Conservation (phyloP, 768 basidiomycete genomes). For the Russula griseocarnosa region DNA sequence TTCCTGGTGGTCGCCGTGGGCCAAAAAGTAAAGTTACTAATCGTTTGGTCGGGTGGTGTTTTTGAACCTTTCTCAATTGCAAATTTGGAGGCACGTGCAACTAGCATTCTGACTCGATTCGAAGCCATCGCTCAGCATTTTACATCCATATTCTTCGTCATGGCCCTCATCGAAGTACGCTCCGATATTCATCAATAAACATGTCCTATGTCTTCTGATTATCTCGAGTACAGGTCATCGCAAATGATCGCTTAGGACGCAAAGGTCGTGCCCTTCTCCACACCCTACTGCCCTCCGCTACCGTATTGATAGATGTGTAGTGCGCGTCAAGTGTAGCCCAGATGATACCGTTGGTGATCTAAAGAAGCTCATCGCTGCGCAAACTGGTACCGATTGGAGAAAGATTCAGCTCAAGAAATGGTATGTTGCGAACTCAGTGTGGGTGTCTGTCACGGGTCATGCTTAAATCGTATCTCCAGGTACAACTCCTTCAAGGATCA, state of each 20-base stretch:
- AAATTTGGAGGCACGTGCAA: no score
- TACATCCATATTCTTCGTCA: no score
- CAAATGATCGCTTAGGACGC: conserved; percentile 91
- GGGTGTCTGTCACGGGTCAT: background rate
- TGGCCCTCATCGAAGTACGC: conserved; percentile 37
- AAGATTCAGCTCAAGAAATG: conserved; percentile 98
- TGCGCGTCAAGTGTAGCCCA: conserved; percentile 91
- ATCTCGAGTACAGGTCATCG: conserved; percentile 62
- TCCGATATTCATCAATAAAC: background rate
- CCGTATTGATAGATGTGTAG: conserved; percentile 39
- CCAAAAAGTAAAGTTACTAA: no score
- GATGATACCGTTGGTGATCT: conserved; percentile 97
- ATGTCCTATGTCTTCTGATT: background rate
- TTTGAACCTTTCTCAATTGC: no score
- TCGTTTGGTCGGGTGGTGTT: no score
- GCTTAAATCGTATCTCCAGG: conserved; percentile 43
- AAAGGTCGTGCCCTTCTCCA: conserved; percentile 58
- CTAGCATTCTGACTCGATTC: no score
- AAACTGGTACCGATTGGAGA: conserved; percentile 78
- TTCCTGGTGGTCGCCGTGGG: no score
- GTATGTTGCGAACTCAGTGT: conserved; percentile 42
- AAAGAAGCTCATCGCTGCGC: conserved; percentile 95
- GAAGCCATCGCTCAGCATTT: background rate
- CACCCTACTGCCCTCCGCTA: background rate
- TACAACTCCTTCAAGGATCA: conserved; percentile 96